These are phyloP conservation scores for Neofusicoccum cordaticola DNA, from an alignment of 2,329 filamentous ascomycete genomes.

Conservation along the genomic window DNA sequence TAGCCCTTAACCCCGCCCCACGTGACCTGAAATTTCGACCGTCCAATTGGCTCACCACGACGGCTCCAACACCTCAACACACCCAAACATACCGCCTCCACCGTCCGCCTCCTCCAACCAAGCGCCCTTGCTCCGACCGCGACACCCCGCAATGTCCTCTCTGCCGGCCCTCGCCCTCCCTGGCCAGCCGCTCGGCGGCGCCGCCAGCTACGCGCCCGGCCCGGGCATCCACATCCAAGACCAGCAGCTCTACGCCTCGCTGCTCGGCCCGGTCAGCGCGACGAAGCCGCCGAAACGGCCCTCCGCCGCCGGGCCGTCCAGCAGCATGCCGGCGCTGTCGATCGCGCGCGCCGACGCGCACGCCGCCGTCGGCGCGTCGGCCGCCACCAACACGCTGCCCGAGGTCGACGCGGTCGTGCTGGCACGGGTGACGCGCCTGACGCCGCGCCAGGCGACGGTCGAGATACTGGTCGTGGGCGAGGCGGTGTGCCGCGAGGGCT, in stretches of 20 bases:
- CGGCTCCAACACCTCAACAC: background rate
- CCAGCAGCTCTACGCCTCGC: slow-evolving; percentile 73
- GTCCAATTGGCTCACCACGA: background rate
- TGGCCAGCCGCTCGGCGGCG: slow-evolving; percentile 73
- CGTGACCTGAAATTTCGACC: slow-evolving; percentile 15
- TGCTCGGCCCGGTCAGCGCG: slow-evolving; percentile 64
- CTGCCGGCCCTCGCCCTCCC: slow-evolving; percentile 63
- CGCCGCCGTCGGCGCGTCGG: slow-evolving; percentile 40
- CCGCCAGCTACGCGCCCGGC: slow-evolving; percentile 67
- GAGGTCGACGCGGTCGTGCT: slow-evolving; percentile 78
- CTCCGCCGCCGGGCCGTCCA: slow-evolving; percentile 57
- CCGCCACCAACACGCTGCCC: slow-evolving; percentile 66
- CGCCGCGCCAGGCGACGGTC: slow-evolving; percentile 79
- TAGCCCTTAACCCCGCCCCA: slow-evolving; percentile 6
- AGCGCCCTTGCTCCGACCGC: background rate
- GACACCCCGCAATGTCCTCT: slow-evolving; percentile 20
- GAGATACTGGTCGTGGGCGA: slow-evolving; percentile 75
- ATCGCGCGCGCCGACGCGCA: slow-evolving; percentile 27
- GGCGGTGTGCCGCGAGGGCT: slow-evolving; percentile 70
- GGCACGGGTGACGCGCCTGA: slow-evolving; percentile 79
- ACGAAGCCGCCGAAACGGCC: slow-evolving; percentile 42
- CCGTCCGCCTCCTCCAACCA: background rate
- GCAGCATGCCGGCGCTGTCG: slow-evolving; percentile 35
- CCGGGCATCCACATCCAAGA: slow-evolving; percentile 81
- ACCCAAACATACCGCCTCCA: too few relatives aligned